Evolutionary conservation across 345 rosid species (phyloP).

Genomic region (Rhodamnia argentea): DNA sequence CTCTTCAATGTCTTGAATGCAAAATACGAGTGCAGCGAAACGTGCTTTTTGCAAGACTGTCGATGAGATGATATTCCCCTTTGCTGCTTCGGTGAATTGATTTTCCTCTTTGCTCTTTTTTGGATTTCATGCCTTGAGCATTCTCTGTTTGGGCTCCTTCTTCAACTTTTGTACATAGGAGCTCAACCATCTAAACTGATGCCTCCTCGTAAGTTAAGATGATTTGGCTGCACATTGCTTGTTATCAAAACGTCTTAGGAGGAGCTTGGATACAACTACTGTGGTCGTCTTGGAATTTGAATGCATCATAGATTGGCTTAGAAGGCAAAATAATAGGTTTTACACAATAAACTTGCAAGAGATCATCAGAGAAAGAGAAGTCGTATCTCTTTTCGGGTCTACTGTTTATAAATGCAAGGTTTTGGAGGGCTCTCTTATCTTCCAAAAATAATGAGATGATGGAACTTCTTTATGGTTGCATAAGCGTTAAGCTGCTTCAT

Average conservation of each 20-base stretch:
- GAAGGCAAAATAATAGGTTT: neutral
- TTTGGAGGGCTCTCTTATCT: neutral
- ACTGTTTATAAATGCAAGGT: neutral
- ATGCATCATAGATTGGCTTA: neutral
- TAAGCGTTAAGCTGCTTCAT: neutral
- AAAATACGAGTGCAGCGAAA: neutral
- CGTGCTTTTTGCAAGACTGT: neutral
- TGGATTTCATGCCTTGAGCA: neutral
- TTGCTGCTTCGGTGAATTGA: neutral
- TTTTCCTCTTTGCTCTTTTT: neutral
- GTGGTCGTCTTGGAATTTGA: neutral
- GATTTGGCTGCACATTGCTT: neutral
- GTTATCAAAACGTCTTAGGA: neutral
- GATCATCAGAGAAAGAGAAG: neutral
- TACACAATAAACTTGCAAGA: neutral
- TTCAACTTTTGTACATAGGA: neutral
- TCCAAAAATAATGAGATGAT: neutral
- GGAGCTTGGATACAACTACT: neutral
- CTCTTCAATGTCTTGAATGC: neutral
- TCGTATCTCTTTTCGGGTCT: neutral
- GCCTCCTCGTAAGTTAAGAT: neutral
- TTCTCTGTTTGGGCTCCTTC: neutral
- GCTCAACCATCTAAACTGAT: neutral
- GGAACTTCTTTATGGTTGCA: conserved; percentile 18
- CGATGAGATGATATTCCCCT: neutral